Percentiles rank a stretch among this genome's conserved stretches.
Evolutionary conservation across 148 eudicot genomes (phyloP).

Genomic region (Fagopyrum esculentum): DNA sequence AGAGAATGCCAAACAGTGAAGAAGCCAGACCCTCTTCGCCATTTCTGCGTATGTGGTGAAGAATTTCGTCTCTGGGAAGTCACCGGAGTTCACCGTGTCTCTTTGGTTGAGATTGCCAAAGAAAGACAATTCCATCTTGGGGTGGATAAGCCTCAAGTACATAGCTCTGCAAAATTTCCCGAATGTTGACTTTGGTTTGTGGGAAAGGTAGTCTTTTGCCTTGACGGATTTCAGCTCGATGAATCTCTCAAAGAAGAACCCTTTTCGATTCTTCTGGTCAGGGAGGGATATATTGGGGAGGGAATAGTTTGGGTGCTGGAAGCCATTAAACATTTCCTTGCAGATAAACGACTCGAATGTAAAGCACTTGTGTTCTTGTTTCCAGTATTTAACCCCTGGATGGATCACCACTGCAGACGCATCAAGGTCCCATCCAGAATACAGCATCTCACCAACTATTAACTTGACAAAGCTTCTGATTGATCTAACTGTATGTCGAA

Average conservation of each 20-base stretch:
- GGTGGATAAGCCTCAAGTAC: constrained; percentile 63
- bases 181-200: constrained; percentile 68
- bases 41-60: constrained; percentile 51
- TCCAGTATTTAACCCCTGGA: constrained; percentile 37
- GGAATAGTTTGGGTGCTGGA: constrained; percentile 36
- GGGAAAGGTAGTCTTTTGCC: constrained; percentile 50
- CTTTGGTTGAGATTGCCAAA: constrained; percentile 60
- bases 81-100: constrained; percentile 43
- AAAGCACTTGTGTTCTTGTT: constrained; percentile 30
- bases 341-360: constrained; percentile 53
- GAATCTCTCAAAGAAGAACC: constrained; percentile 62
- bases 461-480: constrained; percentile 40
- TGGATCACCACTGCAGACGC: constrained; percentile 41
- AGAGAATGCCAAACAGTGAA: constrained; percentile 70
- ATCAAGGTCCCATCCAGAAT: constrained; percentile 53
- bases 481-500: constrained; percentile 34
- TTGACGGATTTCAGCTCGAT: constrained; percentile 48
- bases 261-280: constrained; percentile 21
- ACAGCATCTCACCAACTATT: constrained; percentile 44
- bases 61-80: constrained; percentile 52
- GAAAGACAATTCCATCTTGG: constrained; percentile 74
- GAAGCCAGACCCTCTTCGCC: constrained; percentile 76
- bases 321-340: constrained; percentile 47
- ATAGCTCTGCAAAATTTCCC: constrained; percentile 61
- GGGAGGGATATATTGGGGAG: constrained; percentile 33